These are phyloP conservation scores for Colletotrichum filicis DNA, from an alignment of 2,329 filamentous ascomycete species.

Conservation along the genomic window DNA sequence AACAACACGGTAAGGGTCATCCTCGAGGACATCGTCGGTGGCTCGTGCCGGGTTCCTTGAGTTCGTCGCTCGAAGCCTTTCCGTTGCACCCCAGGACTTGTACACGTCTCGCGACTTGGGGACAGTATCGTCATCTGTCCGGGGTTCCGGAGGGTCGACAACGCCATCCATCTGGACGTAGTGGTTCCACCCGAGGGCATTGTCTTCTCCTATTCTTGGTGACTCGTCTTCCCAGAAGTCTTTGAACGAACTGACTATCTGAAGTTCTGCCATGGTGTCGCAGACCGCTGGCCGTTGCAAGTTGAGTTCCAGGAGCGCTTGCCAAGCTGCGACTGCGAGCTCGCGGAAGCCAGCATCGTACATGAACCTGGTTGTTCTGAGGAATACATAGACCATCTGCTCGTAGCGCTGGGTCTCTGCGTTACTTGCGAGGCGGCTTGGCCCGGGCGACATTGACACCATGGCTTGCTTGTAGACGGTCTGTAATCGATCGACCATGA, in stretches of 20 bases:
- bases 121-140: slow-evolving; percentile 35
- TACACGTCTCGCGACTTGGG: slow-evolving; percentile 55
- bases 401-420: slow-evolving; percentile 40
- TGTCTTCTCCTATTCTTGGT: slow-evolving; percentile 79
- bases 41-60: slow-evolving; percentile 76
- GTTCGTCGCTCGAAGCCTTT: slow-evolving; percentile 58
- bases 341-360: slow-evolving; percentile 83
- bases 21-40: slow-evolving; percentile 78
- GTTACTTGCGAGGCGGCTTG: background rate
- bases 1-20: slow-evolving; percentile 86
- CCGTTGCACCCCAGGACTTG: slow-evolving; percentile 63
- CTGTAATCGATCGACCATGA: slow-evolving; percentile 65
- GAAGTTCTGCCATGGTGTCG: slow-evolving; percentile 35
- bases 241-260: slow-evolving; percentile 60
- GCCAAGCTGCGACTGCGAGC: slow-evolving; percentile 83
- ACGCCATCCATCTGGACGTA: slow-evolving; percentile 52
- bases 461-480: slow-evolving; percentile 6
- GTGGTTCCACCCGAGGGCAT: slow-evolving; percentile 76
- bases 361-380: slow-evolving; percentile 79
- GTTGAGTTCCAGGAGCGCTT: slow-evolving; percentile 80
- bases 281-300: slow-evolving; percentile 64
- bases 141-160: slow-evolving; percentile 55
- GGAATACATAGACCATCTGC: slow-evolving; percentile 75
- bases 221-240: slow-evolving; percentile 91
- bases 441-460: slow-evolving; percentile 18